Conservation (phyloP, 1,139 yeast genomes). For the Candida sp. region DNA sequence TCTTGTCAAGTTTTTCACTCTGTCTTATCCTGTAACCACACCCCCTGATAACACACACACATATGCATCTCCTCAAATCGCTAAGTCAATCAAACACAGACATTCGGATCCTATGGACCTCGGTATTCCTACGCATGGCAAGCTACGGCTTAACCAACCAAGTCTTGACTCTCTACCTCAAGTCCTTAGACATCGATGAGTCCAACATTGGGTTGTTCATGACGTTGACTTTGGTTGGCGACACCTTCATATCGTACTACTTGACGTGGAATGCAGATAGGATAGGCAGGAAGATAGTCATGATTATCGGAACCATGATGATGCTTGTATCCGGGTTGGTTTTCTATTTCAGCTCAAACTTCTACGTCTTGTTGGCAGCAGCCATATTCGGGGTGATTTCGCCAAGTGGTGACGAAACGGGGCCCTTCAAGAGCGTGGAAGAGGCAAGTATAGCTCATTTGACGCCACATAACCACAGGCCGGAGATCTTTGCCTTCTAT, state of each 20-base stretch:
- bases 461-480: constrained; percentile 66
- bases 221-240: constrained; percentile 50
- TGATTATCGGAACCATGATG: constrained; percentile 67
- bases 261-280: constrained; percentile 36
- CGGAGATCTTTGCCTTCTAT: constrained; percentile 77
- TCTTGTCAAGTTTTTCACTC: too few species aligned
- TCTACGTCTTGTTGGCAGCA: constrained; percentile 61
- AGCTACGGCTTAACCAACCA: constrained; percentile 87
- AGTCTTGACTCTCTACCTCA: constrained; percentile 72
- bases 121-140: constrained; percentile 73
- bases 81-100: constrained; percentile 45
- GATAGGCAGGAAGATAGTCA: constrained; percentile 61
- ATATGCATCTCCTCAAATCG: constrained; percentile 31
- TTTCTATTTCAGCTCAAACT: constrained; percentile 57
- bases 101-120: constrained; percentile 67
- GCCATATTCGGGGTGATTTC: constrained; percentile 69
- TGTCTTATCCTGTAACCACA: too few species aligned
- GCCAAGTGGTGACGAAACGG: constrained; percentile 92
- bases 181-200: constrained; percentile 58
- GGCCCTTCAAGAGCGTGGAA: constrained; percentile 90
- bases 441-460: constrained; percentile 87
- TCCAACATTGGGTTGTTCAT: constrained; percentile 75
- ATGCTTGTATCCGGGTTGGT: constrained; percentile 74
- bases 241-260: constrained; percentile 35
- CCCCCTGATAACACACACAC: background rate